Evolutionary conservation across 148 eudicot species (phyloP), one percentile per base, ranked within the genome.

Genomic region (Vaccinium macrocarpon): DNA sequence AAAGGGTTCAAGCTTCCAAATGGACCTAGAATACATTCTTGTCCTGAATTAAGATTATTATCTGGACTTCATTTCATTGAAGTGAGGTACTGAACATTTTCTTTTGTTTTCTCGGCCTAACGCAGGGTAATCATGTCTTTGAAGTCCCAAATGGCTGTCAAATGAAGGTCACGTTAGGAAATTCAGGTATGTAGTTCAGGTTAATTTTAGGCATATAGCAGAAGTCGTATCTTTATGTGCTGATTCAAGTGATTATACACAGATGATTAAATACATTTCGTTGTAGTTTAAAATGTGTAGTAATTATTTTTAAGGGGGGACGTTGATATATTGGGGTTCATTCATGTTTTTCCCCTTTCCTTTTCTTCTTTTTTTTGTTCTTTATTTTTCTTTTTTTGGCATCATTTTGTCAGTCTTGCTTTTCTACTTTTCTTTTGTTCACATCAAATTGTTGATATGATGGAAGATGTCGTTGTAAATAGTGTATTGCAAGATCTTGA

Each of bases 61-160:
- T 21, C 5, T 15, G 13, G 50, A n/a, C n/a, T 64, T 73, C 29
- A 16, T 84, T 23, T 35, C 48, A 19, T 38, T 76, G 29, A 18
- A 18, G 27, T 51, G 29, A 29, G 53, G 78, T 35, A 35, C 84
- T 83, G 35, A 84, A 72, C 38, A 9, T 46, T 48, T 48, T 72
- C 25, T 82, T 83, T 51, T 62, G 52, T 27, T 18, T 71, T 46
- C 53, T 35, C 48, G 74, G 2, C 13, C 68, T 35, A 6, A 78
- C 93, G 92, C 95, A 97, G 99, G 99, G 99, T 51, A 91, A 92
- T 90, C 95, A 92, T 86, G 86, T 90, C 1, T 97, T 95, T 88
- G 96, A 97, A 84, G 98, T 97, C 86, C 98, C 98, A 78, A 88
- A 91, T 91, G 99, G 99, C 80, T 87, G 90, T 91, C 95, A 83